These are phyloP conservation scores for Peribolospora baueri DNA, from an alignment of 768 basidiomycete species.

Conservation along the genomic window DNA sequence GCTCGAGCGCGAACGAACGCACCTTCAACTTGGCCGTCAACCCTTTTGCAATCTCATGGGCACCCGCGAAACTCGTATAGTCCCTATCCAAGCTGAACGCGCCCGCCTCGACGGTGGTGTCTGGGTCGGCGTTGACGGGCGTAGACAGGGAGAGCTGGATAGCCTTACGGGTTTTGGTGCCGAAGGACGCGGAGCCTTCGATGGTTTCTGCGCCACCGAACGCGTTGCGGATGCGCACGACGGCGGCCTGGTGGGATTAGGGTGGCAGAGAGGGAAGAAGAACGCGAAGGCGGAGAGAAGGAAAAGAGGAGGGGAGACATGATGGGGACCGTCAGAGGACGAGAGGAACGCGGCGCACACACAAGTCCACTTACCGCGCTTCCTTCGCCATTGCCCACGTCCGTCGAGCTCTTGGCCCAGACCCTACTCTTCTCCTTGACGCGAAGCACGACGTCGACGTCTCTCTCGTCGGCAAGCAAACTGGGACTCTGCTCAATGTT, in stretches of 20 bases:
- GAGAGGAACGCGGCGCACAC: too few species aligned
- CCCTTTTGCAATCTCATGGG: constrained; percentile 39
- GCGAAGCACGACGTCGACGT: constrained; percentile 58
- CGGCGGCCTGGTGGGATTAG: constrained; percentile 33
- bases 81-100: constrained; percentile 57
- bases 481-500: constrained; percentile 35
- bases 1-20: constrained; percentile 28
- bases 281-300: background rate
- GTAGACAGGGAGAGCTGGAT: constrained; percentile 30
- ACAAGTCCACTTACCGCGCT: constrained; percentile 41
- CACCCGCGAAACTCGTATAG: constrained; percentile 50
- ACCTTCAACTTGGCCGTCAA: constrained; percentile 48
- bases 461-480: constrained; percentile 30
- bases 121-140: constrained; percentile 26
- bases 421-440: constrained; percentile 50
- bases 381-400: constrained; percentile 80
- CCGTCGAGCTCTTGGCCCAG: constrained; percentile 59
- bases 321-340: background rate
- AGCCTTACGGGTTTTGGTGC: constrained; percentile 64
- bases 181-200: constrained; percentile 55
- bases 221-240: constrained; percentile 57
- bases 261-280: background rate
- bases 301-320: background rate
- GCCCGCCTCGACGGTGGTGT: constrained; percentile 43
- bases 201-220: constrained; percentile 79